A percentile compares a stretch with the other conserved stretches of the same genome.
Evolutionary conservation across 2,329 filamentous ascomycete genomes (phyloP).

Genomic region (Fusarium humuli): DNA sequence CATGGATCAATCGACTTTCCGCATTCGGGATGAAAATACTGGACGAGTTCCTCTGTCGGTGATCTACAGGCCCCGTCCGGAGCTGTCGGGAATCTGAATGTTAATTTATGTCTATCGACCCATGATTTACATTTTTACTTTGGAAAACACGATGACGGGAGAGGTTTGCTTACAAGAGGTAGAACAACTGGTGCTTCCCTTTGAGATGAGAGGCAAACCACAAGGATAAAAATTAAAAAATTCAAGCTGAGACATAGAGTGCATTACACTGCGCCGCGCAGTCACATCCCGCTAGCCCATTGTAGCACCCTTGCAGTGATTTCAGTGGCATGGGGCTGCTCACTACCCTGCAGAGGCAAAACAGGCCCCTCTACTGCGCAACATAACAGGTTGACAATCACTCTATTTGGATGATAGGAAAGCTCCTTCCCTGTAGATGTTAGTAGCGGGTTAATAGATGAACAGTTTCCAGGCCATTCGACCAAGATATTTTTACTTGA

Average conservation of each 20-base stretch:
- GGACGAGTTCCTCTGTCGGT: not conserved
- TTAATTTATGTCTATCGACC: not conserved
- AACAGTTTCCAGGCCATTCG: too few species aligned
- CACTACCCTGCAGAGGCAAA: not conserved
- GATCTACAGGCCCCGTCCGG: constrained; percentile 9
- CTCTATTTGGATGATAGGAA: not conserved
- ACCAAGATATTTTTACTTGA: too few species aligned
- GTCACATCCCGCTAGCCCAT: not conserved
- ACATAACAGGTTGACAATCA: not conserved
- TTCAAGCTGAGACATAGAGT: not conserved
- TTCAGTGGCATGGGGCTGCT: not conserved
- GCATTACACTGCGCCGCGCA: not conserved
- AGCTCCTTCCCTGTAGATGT: not conserved
- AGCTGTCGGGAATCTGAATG: constrained; percentile 1
- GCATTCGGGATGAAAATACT: not conserved
- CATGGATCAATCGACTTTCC: not conserved
- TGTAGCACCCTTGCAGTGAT: not conserved
- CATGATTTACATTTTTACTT: not conserved
- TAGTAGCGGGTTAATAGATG: too few species aligned
- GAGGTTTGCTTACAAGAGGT: not conserved
- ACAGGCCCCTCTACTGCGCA: not conserved
- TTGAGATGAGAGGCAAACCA: rapidly evolving
- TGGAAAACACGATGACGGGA: not conserved
- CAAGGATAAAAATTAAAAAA: not conserved
- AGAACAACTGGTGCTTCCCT: not conserved